A percentile compares a stretch with the other conserved stretches of the same genome.
Conservation (phyloP, 371 early-diverging fungal genomes). For the Zancudomyces culisetae region DNA sequence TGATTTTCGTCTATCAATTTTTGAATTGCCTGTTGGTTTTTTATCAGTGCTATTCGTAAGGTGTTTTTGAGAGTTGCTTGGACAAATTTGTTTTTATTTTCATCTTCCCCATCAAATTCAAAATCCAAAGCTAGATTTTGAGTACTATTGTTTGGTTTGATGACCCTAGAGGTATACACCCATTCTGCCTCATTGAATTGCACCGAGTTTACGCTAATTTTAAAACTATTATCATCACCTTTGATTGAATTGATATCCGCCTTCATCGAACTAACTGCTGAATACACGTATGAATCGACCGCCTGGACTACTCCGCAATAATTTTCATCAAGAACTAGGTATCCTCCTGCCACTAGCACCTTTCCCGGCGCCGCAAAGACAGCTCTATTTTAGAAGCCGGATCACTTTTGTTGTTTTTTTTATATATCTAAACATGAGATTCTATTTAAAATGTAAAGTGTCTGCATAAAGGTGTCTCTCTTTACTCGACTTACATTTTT, state of each 20-base stretch:
- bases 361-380: conserved; percentile 84
- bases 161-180: conserved; percentile 8
- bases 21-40: too few species aligned
- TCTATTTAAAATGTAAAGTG: too few species aligned
- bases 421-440: too few species aligned
- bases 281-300: conserved; percentile 65
- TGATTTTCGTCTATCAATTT: too few species aligned
- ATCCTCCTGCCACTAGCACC: conserved; percentile 85
- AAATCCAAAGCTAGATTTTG: too few species aligned
- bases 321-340: conserved; percentile 68
- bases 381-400: conserved; percentile 6
- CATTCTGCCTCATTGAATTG: conserved; percentile 10
- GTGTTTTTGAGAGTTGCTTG: conserved; percentile 26
- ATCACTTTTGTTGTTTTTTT: too few species aligned
- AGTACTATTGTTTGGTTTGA: too few species aligned
- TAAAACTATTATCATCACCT: neutral
- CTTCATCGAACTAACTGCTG: conserved; percentile 24
- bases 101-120: too few species aligned
- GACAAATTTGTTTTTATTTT: conserved; percentile 27
- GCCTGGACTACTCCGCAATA: conserved; percentile 70
- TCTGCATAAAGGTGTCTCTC: too few species aligned
- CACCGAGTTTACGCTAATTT: conserved; percentile 4
- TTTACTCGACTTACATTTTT: too few species aligned
- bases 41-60: too few species aligned
- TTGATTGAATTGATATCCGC: too few species aligned